Evolutionary conservation across 2,329 filamentous ascomycete genomes (phyloP).

Genomic region (Nemania sp.): DNA sequence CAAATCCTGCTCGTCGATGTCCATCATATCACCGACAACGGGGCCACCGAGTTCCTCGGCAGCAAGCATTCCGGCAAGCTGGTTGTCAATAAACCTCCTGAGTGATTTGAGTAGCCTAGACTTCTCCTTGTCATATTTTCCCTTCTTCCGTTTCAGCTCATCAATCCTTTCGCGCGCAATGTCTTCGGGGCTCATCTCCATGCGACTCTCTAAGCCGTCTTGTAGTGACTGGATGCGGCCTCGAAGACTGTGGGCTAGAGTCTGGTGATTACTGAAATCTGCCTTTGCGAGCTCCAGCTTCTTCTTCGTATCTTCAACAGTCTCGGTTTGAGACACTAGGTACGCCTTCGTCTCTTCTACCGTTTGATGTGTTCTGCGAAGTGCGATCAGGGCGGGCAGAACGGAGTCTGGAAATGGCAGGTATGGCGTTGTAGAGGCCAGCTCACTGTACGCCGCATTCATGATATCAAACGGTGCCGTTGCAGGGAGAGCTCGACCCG

Average conservation of each 20-base stretch:
- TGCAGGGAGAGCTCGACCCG: conserved; percentile 40
- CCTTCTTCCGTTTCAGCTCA: conserved; percentile 70
- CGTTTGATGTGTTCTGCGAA: conserved; percentile 74
- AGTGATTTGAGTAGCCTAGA: conserved; percentile 71
- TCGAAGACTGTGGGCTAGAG: conserved; percentile 64
- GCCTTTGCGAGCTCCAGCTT: conserved; percentile 64
- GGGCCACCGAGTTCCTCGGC: conserved; percentile 87
- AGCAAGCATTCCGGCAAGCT: conserved; percentile 80
- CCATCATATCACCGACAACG: conserved; percentile 79
- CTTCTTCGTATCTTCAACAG: conserved; percentile 58
- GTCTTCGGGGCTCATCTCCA: conserved; percentile 70
- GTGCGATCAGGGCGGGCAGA: conserved; percentile 77
- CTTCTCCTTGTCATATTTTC: conserved; percentile 70
- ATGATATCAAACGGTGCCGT: conserved; percentile 62
- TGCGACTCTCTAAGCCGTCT: conserved; percentile 66
- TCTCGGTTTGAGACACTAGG: conserved; percentile 59
- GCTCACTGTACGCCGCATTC: conserved; percentile 73
- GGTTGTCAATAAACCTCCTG: conserved; percentile 76
- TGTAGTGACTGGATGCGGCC: conserved; percentile 66
- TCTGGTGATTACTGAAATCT: conserved; percentile 65
- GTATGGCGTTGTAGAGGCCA: conserved; percentile 71
- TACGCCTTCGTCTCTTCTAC: conserved; percentile 73
- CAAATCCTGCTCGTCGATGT: conserved; percentile 70
- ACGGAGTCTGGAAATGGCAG: conserved; percentile 75
- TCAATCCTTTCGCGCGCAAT: conserved; percentile 72